These are phyloP conservation scores for Phylloporus sp. DNA, from an alignment of 768 basidiomycete species.

Conservation along the genomic window DNA sequence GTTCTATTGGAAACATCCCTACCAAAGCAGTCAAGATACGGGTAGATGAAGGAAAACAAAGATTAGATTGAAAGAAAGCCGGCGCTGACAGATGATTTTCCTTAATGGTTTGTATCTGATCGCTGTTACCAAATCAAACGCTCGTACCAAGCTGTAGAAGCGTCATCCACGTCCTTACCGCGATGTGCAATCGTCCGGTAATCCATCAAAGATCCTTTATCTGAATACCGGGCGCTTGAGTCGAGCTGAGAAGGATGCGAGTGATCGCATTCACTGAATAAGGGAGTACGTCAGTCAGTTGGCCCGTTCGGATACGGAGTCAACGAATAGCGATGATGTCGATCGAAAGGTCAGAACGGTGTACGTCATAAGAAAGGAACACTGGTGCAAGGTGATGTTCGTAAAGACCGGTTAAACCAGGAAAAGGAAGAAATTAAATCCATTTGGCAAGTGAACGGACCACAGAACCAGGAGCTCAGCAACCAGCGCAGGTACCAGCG, in stretches of 20 bases:
- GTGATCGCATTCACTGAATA: conserved; percentile 65
- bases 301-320: background rate
- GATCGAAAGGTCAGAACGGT: conserved; percentile 10
- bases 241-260: conserved; percentile 82
- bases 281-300: conserved; percentile 9
- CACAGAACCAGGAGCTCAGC: background rate
- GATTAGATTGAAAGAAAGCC: conserved; percentile 1
- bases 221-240: conserved; percentile 85
- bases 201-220: conserved; percentile 64
- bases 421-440: background rate
- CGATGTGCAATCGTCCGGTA: background rate
- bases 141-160: conserved; percentile 22
- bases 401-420: conserved; percentile 1
- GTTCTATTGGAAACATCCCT: background rate
- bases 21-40: background rate
- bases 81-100: background rate
- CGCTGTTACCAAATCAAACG: conserved; percentile 19
- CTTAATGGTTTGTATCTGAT: conserved; percentile 16
- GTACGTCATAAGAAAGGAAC: background rate
- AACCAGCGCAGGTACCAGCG: background rate
- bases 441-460: background rate
- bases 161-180: conserved; percentile 4
- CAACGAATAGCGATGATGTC: conserved; percentile 6
- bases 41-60: background rate
- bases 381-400: background rate